Evolutionary conservation across 257 asterid genomes (phyloP), one percentile per base, ranked within the genome.

Genomic region (Rehmannia glutinosa): DNA sequence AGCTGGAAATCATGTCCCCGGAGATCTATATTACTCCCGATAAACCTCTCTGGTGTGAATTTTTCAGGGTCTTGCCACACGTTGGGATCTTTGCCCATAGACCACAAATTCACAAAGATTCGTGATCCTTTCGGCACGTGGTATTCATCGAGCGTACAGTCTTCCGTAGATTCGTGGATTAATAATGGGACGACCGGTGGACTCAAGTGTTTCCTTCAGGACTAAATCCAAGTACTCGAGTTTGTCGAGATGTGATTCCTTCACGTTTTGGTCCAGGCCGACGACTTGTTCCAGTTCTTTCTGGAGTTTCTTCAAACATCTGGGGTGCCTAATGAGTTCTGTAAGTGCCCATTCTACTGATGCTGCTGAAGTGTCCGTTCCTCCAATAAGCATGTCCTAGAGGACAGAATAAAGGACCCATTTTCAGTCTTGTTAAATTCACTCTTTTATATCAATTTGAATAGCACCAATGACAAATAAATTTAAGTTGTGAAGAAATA

Each of bases 31-130:
- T 60, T 16, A 27, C 47, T 50, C 20, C 51, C 73, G n/a, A 35
- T 1, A 24, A 78, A 78, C 33, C 83, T 70, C 54, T 78, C 80
- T 0, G 77, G 83, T 6, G 8, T 2, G 62, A 78, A 78, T 19
- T 51, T 55, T 46, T 46, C 24, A 10, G 52, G 52, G 52, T 46
- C 24, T 6, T 6, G 24, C 52, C 52, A 46, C 6, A 46, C 52
- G 4, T n/a, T 46, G 4, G 24, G 10, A 7, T n/a, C 8, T n/a
- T 8, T 6, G 6, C 20, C 10, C 17, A 17, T 8, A 16, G 52
- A 43, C n/a, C 20, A 77, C 3, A 35, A 11, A 16, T 78, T 78
- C 11, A 78, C 64, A 0, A 73, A 12, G 17, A 62, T 5, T 41
- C 71, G 50, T 3, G 82, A 30, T 7, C 56, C 77, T 70, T 66